These are phyloP conservation scores for Pseudopyrenochaeta lycopersici DNA, from an alignment of 2,329 filamentous ascomycete species.

Conservation along the genomic window DNA sequence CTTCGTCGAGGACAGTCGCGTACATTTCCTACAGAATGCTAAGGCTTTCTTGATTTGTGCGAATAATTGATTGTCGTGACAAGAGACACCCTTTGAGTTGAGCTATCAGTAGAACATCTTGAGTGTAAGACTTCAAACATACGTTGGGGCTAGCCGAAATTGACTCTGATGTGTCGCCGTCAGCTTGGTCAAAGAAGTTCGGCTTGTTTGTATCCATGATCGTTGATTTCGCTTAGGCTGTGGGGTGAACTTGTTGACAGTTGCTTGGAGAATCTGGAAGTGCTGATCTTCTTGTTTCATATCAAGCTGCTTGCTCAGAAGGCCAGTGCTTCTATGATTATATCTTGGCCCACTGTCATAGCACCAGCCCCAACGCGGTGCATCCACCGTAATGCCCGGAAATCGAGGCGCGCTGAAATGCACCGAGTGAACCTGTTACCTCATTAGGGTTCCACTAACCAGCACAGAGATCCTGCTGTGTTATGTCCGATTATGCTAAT, in stretches of 20 bases:
- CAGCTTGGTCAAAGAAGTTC: neutral
- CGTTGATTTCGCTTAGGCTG: neutral
- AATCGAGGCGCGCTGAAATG: conserved; percentile 4
- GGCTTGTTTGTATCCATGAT: neutral
- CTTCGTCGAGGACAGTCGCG: neutral
- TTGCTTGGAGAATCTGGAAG: neutral
- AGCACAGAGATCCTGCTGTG: conserved; percentile 1
- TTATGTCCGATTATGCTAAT: conserved; percentile 1
- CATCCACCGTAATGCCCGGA: conserved; percentile 1
- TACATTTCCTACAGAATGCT: conserved; percentile 6
- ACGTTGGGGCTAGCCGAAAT: neutral
- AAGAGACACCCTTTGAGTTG: neutral
- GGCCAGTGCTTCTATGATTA: neutral
- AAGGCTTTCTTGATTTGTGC: conserved; percentile 6
- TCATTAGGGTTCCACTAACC: conserved; percentile 1
- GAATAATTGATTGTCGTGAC: neutral
- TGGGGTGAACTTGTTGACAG: neutral
- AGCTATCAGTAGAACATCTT: neutral
- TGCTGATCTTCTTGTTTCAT: neutral
- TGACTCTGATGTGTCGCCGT: neutral
- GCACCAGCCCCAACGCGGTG: neutral
- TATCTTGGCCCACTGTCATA: neutral
- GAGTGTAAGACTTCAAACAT: neutral
- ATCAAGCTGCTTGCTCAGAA: neutral
- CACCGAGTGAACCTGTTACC: neutral